A percentile compares a stretch with the other conserved stretches of the same genome.
phyloP scores from a whole-genome alignment of 176 grass and related monocot species.

The Triticum monococcum region DNA sequence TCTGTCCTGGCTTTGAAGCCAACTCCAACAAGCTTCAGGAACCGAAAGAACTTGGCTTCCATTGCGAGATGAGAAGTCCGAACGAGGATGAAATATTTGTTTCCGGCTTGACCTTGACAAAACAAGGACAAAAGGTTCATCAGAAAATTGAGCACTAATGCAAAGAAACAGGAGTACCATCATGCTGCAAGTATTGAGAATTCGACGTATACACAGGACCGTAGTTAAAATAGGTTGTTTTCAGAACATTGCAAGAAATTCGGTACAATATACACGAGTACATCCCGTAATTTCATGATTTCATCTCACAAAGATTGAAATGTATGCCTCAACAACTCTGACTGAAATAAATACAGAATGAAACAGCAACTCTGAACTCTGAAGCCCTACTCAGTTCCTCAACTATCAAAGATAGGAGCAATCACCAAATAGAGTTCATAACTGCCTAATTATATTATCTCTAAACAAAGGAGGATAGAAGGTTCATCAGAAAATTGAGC shows the following conservation, averaged over 20 bases:
- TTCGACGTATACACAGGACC: background rate
- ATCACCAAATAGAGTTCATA: background rate
- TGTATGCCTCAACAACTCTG: background rate
- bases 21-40: slow-evolving; percentile 66
- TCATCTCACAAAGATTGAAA: background rate
- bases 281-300: background rate
- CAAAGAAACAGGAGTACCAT: background rate
- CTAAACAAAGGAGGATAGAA: background rate
- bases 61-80: slow-evolving; percentile 7
- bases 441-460: background rate
- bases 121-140: background rate
- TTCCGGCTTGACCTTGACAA: background rate
- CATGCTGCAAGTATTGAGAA: background rate
- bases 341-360: background rate
- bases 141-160: background rate
- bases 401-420: too few species aligned
- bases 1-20: slow-evolving; percentile 72
- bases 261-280: background rate
- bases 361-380: background rate
- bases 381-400: too few species aligned
- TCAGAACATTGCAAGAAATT: background rate
- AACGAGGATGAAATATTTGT: background rate
- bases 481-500: background rate
- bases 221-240: background rate
- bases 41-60: slow-evolving; percentile 63